A percentile compares a stretch with the other conserved stretches of the same genome.
Conservation (phyloP, 345 rosid species). For the Aquilaria malaccensis region DNA sequence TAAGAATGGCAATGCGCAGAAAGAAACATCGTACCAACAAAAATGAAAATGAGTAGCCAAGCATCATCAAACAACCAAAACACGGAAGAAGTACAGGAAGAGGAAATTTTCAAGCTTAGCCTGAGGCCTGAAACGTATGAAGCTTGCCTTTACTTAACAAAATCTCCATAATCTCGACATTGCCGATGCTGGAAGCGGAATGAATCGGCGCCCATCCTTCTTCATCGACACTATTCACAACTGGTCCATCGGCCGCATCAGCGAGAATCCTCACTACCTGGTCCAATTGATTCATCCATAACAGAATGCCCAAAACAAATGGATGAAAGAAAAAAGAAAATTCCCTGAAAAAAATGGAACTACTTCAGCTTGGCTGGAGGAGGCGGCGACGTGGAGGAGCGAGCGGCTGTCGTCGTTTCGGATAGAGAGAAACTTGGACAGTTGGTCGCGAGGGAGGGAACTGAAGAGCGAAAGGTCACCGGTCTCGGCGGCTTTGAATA, state of each 20-base stretch:
- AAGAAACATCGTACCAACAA: too few relatives aligned
- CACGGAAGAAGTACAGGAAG: background rate
- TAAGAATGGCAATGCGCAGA: too few relatives aligned
- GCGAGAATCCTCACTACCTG: slow-evolving; percentile 57
- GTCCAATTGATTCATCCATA: slow-evolving; percentile 1
- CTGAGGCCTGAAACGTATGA: background rate
- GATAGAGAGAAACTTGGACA: slow-evolving; percentile 38
- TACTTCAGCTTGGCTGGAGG: slow-evolving; percentile 49
- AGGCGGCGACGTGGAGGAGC: slow-evolving; percentile 75
- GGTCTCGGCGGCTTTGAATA: slow-evolving; percentile 76
- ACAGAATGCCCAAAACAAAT: background rate
- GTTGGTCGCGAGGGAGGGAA: slow-evolving; percentile 44
- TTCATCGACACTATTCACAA: slow-evolving; percentile 59
- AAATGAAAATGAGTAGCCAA: background rate
- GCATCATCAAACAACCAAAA: background rate
- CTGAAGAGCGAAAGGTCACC: slow-evolving; percentile 55
- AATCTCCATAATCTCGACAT: slow-evolving; percentile 45
- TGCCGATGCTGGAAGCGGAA: slow-evolving; percentile 77
- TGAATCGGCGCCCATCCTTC: slow-evolving; percentile 96
- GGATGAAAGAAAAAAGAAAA: background rate
- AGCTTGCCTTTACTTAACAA: slow-evolving; percentile 47
- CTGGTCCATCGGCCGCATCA: slow-evolving; percentile 36
- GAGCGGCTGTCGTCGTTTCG: slow-evolving; percentile 82
- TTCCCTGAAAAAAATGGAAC: slow-evolving; percentile 1
- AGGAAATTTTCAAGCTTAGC: background rate